Evolutionary conservation across 1,139 yeast species (phyloP), one percentile per base, ranked within the genome.

Genomic region (Hyphopichia pseudoburtonii): DNA sequence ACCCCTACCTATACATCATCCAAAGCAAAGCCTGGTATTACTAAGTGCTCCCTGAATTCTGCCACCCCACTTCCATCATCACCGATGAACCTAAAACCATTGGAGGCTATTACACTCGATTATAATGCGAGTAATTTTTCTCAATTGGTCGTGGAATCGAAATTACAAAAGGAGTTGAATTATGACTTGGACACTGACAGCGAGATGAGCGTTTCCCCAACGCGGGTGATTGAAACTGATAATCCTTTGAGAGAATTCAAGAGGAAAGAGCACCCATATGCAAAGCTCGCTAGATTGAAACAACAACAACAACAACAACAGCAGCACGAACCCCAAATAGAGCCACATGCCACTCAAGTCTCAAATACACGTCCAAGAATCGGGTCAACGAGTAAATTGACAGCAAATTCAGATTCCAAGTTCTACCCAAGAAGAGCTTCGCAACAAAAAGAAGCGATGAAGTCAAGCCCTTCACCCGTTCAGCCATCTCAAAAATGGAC

Each of bases 211-310:
- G 11, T 25, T 10, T 25, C 28, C 16, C 28, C 28, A 25, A 25
- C 28, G n/a, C 16, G 11, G 5, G 16, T 25, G 4, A 10, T 25
- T n/a, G 28, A 25, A 8, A n/a, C 16, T n/a, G 4, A 15, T 3
- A 3, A 11, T 5, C 3, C 7, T 16, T 16, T 16, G 11, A 27
- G 5, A n/a, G 5, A 7, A 7, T n/a, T n/a, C n/a, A 28, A 30
- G 25, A 23, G 6, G 14, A 30, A 16, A 30, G 33, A 30, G 17
- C 33, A 30, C 14, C 33, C 33, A 5, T 30, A 30, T 23, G 24
- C 33, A 3, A 30, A 30, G 14, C 14, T 30, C 3, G 18, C 4
- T 30, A 27, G 33, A 4, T 30, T 23, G 8, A 21, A 23, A 11
- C 25, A 18, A n/a, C 24, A 18, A n/a, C 27, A 30, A 28, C 25